Evolutionary conservation across 495 filamentous ascomycete species (phyloP).

Genomic region (Tuber brumale): DNA sequence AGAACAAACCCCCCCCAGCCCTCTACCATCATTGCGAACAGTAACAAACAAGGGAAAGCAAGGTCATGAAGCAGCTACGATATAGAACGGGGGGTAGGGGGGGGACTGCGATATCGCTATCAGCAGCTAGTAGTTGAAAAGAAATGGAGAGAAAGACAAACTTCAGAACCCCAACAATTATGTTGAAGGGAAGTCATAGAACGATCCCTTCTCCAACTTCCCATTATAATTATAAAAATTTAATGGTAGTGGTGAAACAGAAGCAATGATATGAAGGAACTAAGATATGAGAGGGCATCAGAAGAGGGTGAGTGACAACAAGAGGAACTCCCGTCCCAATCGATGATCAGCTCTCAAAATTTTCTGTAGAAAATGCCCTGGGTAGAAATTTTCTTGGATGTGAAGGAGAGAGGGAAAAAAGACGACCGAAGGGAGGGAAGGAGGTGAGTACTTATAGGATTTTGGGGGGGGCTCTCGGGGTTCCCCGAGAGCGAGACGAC

Average conservation of each 20-base stretch:
- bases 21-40: not conserved
- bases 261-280: not conserved
- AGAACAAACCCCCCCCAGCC: not conserved
- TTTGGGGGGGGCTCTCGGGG: not conserved
- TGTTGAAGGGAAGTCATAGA: not conserved
- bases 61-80: not conserved
- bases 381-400: not conserved
- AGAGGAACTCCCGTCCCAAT: not conserved
- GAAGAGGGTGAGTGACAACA: not conserved
- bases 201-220: not conserved
- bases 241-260: not conserved
- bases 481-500: not conserved
- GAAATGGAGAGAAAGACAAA: too few relatives aligned
- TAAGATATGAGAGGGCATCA: too few relatives aligned
- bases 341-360: not conserved
- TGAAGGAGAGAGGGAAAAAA: not conserved
- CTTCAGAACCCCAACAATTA: not conserved
- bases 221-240: not conserved
- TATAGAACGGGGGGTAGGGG: not conserved
- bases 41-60: not conserved
- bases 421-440: not conserved
- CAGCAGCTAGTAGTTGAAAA: too few relatives aligned
- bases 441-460: not conserved
- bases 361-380: not conserved
- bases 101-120: too few relatives aligned